Percentiles rank a stretch among this genome's conserved stretches.
phyloP scores from a whole-genome alignment of 345 rosid genomes.

The Hypericum perforatum region DNA sequence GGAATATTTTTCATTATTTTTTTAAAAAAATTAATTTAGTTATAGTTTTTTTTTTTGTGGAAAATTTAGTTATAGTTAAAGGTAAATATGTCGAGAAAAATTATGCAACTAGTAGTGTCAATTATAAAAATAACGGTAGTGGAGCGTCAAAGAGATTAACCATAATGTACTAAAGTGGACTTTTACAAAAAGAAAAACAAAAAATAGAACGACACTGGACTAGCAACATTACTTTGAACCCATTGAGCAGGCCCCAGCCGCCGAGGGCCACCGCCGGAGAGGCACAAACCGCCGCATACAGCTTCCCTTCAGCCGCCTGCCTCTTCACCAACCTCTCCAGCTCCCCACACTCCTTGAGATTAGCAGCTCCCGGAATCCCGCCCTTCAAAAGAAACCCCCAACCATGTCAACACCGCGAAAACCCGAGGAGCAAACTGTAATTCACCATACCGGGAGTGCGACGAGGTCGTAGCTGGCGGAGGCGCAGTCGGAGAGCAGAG shows the following conservation, averaged over 20 bases:
- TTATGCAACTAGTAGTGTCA: no score
- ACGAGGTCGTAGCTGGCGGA: conserved; percentile 59
- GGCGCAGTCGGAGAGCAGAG: conserved; percentile 43
- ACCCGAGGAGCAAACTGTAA: neutral
- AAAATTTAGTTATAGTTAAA: no score
- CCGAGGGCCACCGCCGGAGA: conserved; percentile 79
- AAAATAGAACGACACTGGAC: neutral
- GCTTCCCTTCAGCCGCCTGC: conserved; percentile 65
- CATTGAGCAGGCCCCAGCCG: conserved; percentile 82
- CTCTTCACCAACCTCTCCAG: conserved; percentile 66
- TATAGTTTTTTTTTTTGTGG: no score
- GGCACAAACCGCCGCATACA: conserved; percentile 82
- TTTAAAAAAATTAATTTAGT: no score
- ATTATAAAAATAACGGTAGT: no score
- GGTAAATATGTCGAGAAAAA: no score
- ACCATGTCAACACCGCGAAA: neutral
- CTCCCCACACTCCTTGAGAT: conserved; percentile 51
- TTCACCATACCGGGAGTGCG: conserved; percentile 36
- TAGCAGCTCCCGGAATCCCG: conserved; percentile 82
- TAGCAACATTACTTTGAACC: conserved; percentile 41
- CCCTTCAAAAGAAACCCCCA: conserved; percentile 31
- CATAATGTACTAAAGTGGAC: no score
- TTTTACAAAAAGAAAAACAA: no score
- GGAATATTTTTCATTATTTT: no score
- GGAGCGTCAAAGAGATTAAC: no score